phyloP scores from a whole-genome alignment of 2,329 filamentous ascomycete species.

The Hypocrella siamensis region DNA sequence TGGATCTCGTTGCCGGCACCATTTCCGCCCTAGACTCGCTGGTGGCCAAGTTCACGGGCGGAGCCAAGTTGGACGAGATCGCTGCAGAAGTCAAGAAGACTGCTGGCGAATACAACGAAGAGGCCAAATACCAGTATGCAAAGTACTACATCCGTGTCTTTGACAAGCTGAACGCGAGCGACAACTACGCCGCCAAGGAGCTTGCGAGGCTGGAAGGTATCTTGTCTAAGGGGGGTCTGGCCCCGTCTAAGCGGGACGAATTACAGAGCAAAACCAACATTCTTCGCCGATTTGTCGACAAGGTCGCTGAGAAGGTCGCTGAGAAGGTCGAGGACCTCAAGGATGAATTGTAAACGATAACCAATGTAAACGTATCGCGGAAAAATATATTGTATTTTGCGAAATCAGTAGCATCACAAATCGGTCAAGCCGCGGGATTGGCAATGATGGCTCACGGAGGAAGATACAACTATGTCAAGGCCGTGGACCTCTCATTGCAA shows the following conservation, averaged over 20 bases:
- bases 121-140: conserved; percentile 57
- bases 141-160: conserved; percentile 91
- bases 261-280: conserved; percentile 78
- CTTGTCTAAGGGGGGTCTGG: conserved; percentile 72
- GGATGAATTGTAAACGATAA: conserved; percentile 19
- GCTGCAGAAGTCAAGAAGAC: conserved; percentile 58
- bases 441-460: too few species aligned
- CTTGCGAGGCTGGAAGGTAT: conserved; percentile 63
- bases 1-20: conserved; percentile 67
- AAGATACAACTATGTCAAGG: too few species aligned
- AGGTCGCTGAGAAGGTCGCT: conserved; percentile 35
- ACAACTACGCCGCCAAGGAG: conserved; percentile 75
- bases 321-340: conserved; percentile 13
- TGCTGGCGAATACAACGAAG: conserved; percentile 47
- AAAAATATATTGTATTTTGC: too few species aligned
- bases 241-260: conserved; percentile 77
- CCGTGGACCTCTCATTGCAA: too few species aligned
- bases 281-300: conserved; percentile 57
- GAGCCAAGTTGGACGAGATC: conserved; percentile 45
- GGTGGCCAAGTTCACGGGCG: conserved; percentile 56
- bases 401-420: too few species aligned
- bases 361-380: too few species aligned
- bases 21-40: conserved; percentile 64
- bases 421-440: too few species aligned
- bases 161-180: conserved; percentile 65